These are phyloP conservation scores for Hordeum pubiflorum DNA, from an alignment of 202 grass and related monocot species.

Conservation along the genomic window DNA sequence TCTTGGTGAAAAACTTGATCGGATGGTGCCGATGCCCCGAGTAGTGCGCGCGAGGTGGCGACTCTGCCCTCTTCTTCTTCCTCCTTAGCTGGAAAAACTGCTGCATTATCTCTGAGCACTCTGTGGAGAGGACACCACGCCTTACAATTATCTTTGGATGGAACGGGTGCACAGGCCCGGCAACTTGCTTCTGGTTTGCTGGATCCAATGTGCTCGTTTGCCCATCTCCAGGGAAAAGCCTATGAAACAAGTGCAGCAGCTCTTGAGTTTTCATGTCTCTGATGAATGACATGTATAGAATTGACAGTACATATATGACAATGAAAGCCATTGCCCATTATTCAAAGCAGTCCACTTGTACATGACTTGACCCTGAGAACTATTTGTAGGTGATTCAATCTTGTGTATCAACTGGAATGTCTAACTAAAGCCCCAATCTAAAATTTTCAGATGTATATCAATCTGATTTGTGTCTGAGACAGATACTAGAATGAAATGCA, in stretches of 20 bases:
- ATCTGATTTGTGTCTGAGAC: background rate
- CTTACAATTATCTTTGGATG: slow-evolving; percentile 82
- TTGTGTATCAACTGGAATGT: background rate
- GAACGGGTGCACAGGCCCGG: slow-evolving; percentile 75
- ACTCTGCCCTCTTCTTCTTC: slow-evolving; percentile 61
- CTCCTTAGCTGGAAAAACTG: slow-evolving; percentile 89
- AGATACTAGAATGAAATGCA: background rate
- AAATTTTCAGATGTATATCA: slow-evolving; percentile 9
- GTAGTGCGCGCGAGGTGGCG: slow-evolving; percentile 28
- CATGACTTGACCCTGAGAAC: background rate
- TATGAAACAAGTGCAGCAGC: slow-evolving; percentile 18
- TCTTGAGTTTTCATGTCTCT: background rate
- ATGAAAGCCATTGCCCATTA: background rate
- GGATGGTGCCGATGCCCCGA: slow-evolving; percentile 44
- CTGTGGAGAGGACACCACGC: slow-evolving; percentile 50
- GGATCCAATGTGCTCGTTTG: slow-evolving; percentile 47
- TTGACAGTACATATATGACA: slow-evolving; percentile 3
- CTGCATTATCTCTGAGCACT: slow-evolving; percentile 84
- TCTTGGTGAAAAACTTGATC: slow-evolving; percentile 73
- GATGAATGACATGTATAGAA: background rate
- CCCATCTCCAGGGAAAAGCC: slow-evolving; percentile 85
- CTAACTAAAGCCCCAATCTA: background rate
- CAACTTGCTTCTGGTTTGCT: slow-evolving; percentile 20
- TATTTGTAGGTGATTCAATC: background rate
- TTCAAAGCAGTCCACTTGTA: background rate